Base-by-base conservation (phyloP, 331 rosid species). In the Pyrus hybrid region DNA sequence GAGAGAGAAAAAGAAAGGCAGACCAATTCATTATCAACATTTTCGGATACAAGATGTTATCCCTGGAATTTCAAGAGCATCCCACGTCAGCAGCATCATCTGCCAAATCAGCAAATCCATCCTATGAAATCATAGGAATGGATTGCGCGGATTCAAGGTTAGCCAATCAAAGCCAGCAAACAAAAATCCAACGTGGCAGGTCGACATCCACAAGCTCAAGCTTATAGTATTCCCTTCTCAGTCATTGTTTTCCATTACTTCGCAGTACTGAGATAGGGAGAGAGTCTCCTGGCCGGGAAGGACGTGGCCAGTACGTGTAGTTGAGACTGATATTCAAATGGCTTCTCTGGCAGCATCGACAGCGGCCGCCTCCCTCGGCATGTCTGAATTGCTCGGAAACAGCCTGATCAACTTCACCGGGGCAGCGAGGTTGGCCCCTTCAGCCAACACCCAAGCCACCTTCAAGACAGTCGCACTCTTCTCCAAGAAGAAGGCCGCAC, bases 361-460 rank as follows among this genome's bases (percentile, higher is more conserved):
- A 6, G 90, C 92, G 8, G 88, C 90, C 54, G 79, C 88, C 57
- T 82, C 91, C 56, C 89, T 93, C 54, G 93, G 96, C 23, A 85
- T 89, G 83, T 87, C 97, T 26, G 97, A 95, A 77, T 92, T 92
- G 96, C 89, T 95, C 3, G 95, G 97, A 72, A 95, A 82, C 67
- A 89, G 93, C 13, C 82, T 95, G 58, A 73, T 6, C 76, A 83
- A 88, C 82, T 83, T 90, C 79, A 80, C 83, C 47, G 93, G 95
- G 17, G 88, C 85, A 0, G 70, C 86, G 0, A 80, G 93, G 86
- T 72, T 78, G 8, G 85, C 93, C 10, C 93, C 99, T 18, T 77
- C 90, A 2, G 71, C 96, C 29, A 86, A 97, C 12, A 83, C 23
- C 74, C 81, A 89, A 1, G 74, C 85, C 67, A 79, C 89, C 70